A percentile compares a stretch with the other conserved stretches of the same genome.
Evolutionary conservation across 768 basidiomycete genomes (phyloP).

Genomic region (Pleurotus eryngii): DNA sequence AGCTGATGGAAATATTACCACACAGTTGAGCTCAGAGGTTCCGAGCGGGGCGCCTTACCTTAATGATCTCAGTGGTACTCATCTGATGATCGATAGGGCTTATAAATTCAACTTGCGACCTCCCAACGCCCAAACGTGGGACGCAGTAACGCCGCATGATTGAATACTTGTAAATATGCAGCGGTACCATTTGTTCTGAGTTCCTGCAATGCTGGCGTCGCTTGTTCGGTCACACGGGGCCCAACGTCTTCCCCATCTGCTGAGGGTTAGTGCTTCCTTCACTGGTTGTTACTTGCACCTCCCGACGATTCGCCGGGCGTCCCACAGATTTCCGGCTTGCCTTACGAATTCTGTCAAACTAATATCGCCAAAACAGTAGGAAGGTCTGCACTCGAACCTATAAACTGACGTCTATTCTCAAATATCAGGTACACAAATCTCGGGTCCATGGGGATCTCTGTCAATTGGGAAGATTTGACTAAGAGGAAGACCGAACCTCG

Average conservation of each 20-base stretch:
- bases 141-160: too few species aligned
- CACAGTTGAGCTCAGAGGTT: too few species aligned
- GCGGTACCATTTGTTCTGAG: not conserved
- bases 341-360: too few species aligned
- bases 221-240: not conserved
- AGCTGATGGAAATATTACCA: too few species aligned
- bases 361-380: not conserved
- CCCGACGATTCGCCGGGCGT: conserved; percentile 1
- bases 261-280: not conserved
- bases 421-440: not conserved
- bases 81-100: too few species aligned
- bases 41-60: too few species aligned
- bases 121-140: too few species aligned
- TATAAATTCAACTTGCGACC: too few species aligned
- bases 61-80: too few species aligned
- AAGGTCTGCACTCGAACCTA: too few species aligned
- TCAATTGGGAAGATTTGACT: not conserved
- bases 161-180: not conserved
- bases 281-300: not conserved
- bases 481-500: not conserved
- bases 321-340: conserved; percentile 5
- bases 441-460: not conserved
- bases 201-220: not conserved
- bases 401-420: too few species aligned
- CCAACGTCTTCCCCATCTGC: conserved; percentile 1